A percentile compares a stretch with the other conserved stretches of the same genome.
Conservation (phyloP, 1,284 basidiomycete species). For the Pyrrhoderma noxium region DNA sequence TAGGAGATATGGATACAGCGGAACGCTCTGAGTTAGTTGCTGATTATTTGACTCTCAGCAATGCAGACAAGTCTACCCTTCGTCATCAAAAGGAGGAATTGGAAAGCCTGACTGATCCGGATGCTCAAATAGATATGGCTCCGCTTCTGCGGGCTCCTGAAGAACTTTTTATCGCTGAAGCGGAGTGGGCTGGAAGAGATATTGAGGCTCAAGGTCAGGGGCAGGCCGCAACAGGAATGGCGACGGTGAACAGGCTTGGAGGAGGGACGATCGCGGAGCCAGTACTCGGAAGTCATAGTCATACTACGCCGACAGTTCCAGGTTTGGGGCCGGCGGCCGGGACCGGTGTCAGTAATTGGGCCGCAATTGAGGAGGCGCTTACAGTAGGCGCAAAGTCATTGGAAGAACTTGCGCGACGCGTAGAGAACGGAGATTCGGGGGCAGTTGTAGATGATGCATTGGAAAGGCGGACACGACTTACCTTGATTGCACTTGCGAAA, state of each 20-base stretch:
- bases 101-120: conserved; percentile 31
- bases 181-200: conserved; percentile 43
- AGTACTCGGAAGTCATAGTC: conserved; percentile 26
- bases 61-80: conserved; percentile 32
- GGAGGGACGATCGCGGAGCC: conserved; percentile 22
- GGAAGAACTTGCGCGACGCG: conserved; percentile 27
- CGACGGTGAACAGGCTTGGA: neutral
- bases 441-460: conserved; percentile 31
- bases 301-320: conserved; percentile 22
- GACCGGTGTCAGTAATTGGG: conserved; percentile 31
- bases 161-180: conserved; percentile 58
- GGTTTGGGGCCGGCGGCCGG: conserved; percentile 1
- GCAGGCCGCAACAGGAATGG: neutral
- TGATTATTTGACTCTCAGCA: conserved; percentile 18
- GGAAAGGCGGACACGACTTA: conserved; percentile 52
- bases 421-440: conserved; percentile 14
- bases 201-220: conserved; percentile 25
- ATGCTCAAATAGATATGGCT: conserved; percentile 57
- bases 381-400: conserved; percentile 42
- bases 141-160: conserved; percentile 51
- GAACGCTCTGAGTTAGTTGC: conserved; percentile 4
- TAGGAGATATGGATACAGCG: conserved; percentile 14
- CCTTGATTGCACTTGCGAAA: conserved; percentile 64
- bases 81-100: conserved; percentile 39
- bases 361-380: conserved; percentile 45